Evolutionary conservation across 345 rosid species (phyloP).

Genomic region (Psidium friedrichsthalianum): DNA sequence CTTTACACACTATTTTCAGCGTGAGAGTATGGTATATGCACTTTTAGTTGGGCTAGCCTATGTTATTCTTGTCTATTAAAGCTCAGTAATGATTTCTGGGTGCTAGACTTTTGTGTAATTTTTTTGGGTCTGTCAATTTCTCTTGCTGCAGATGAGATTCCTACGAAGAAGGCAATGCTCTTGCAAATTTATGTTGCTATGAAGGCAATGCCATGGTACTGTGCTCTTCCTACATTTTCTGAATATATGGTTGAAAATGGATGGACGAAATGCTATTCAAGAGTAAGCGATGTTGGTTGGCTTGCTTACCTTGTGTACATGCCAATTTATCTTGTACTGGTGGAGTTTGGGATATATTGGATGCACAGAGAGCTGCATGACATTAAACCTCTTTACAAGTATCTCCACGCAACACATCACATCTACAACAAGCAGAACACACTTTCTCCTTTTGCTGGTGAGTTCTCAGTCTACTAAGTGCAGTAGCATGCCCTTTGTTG

Average conservation of each 20-base stretch:
- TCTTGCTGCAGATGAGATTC: slow-evolving; percentile 68
- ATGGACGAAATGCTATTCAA: slow-evolving; percentile 69
- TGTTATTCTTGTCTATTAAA: neutral
- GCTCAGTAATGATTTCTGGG: neutral
- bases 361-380: slow-evolving; percentile 93
- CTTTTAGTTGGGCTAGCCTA: neutral
- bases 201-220: slow-evolving; percentile 95
- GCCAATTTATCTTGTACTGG: slow-evolving; percentile 42
- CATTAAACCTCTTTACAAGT: slow-evolving; percentile 83
- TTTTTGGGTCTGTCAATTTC: slow-evolving; percentile 1
- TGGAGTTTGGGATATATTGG: slow-evolving; percentile 96
- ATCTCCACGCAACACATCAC: slow-evolving; percentile 85
- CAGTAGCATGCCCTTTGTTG: neutral
- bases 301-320: slow-evolving; percentile 32
- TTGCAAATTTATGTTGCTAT: slow-evolving; percentile 83
- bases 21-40: neutral
- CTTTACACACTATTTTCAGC: neutral
- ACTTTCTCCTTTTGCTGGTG: slow-evolving; percentile 95
- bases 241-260: slow-evolving; percentile 85
- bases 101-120: neutral
- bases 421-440: slow-evolving; percentile 97
- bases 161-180: slow-evolving; percentile 73
- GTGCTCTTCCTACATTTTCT: slow-evolving; percentile 69
- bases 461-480: slow-evolving; percentile 4
- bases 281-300: slow-evolving; percentile 63